Percentiles rank a stretch among this genome's conserved stretches.
phyloP scores from a whole-genome alignment of 148 eudicot species.

The Suaeda aralocaspica region DNA sequence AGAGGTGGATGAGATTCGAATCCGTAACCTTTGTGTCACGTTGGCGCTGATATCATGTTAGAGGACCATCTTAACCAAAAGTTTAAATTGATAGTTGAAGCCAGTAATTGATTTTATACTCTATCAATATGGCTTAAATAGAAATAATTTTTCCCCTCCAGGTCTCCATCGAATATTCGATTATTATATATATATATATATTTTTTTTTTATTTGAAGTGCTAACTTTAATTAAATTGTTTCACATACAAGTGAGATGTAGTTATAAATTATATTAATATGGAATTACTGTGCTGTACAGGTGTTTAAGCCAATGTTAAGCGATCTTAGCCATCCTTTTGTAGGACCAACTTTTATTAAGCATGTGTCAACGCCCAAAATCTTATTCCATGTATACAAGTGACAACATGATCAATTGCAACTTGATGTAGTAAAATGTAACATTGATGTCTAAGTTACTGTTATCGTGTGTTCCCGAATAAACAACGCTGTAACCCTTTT shows the following conservation, averaged over 20 bases:
- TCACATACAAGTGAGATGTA: neutral
- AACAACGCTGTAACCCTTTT: too few relatives aligned
- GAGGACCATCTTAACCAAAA: too few relatives aligned
- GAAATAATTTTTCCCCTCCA: too few relatives aligned
- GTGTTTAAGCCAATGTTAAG: constrained; percentile 24
- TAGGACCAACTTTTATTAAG: constrained; percentile 25
- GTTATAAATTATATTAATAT: constrained; percentile 10
- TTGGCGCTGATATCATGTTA: too few relatives aligned
- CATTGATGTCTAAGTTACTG: constrained; percentile 14
- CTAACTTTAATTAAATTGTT: neutral
- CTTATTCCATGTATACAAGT: constrained; percentile 5
- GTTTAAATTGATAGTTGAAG: too few relatives aligned
- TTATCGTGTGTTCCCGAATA: constrained; percentile 6
- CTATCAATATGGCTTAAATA: too few relatives aligned
- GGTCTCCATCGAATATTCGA: too few relatives aligned
- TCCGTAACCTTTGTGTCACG: too few relatives aligned
- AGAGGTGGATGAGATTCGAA: too few relatives aligned
- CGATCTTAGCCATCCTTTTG: constrained; percentile 27
- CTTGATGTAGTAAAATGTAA: neutral
- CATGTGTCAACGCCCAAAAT: constrained; percentile 24
- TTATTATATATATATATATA: too few relatives aligned
- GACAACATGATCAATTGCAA: constrained; percentile 8
- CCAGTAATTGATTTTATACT: too few relatives aligned
- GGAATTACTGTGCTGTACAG: constrained; percentile 7
- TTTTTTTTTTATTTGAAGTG: too few relatives aligned